phyloP scores from a whole-genome alignment of 129 eudicot species.

The Mikania micrantha region DNA sequence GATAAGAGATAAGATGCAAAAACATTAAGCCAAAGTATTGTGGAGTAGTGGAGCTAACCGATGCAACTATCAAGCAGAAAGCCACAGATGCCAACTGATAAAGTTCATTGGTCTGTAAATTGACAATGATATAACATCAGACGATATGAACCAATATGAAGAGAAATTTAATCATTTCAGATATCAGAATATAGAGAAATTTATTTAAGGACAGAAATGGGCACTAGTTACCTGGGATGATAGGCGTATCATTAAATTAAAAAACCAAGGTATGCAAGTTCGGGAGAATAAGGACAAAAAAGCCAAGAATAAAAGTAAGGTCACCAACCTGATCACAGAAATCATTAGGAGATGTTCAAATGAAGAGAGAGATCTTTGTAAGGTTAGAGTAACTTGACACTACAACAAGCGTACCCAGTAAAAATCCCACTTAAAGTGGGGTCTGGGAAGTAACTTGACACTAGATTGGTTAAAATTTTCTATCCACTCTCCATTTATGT shows the following conservation, averaged over 20 bases:
- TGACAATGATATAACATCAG: slow-evolving; percentile 20
- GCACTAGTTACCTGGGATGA: slow-evolving; percentile 59
- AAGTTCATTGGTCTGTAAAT: slow-evolving; percentile 87
- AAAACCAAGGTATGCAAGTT: slow-evolving; percentile 74
- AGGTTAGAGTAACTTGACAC: not conserved
- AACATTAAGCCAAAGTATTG: not conserved
- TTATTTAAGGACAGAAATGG: slow-evolving; percentile 5
- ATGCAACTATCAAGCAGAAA: slow-evolving; percentile 91
- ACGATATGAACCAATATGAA: slow-evolving; percentile 7
- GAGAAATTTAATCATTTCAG: not conserved
- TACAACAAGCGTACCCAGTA: too few relatives aligned
- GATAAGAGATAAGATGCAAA: not conserved
- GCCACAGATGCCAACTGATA: slow-evolving; percentile 91
- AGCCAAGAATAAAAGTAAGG: slow-evolving; percentile 57
- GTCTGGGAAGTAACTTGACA: too few relatives aligned
- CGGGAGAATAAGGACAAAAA: slow-evolving; percentile 58
- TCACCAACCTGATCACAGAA: slow-evolving; percentile 54
- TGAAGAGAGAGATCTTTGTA: not conserved
- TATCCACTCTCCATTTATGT: not conserved
- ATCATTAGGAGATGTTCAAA: not conserved
- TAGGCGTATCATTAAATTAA: slow-evolving; percentile 76
- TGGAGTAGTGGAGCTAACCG: slow-evolving; percentile 52
- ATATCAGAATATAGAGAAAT: slow-evolving; percentile 2
- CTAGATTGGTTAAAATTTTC: slow-evolving; percentile 69
- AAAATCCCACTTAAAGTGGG: too few relatives aligned